phyloP scores from a whole-genome alignment of 176 grass and related monocot genomes.

The Zoysia pacifica region DNA sequence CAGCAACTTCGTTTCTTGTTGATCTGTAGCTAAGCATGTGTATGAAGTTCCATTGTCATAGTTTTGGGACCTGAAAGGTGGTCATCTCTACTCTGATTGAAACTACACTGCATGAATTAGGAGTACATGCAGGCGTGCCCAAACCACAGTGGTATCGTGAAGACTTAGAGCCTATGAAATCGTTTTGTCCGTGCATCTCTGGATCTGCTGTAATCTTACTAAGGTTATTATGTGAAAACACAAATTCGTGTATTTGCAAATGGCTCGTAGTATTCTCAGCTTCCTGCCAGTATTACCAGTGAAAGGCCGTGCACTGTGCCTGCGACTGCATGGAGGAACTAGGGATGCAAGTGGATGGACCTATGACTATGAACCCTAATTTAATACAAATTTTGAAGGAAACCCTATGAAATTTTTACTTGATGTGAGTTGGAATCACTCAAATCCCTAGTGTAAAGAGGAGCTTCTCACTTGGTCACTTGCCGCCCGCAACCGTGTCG shows the following conservation, averaged over 20 bases:
- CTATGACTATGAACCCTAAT: too few species aligned
- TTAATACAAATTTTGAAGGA: too few species aligned
- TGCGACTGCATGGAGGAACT: too few species aligned
- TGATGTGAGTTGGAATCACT: too few species aligned
- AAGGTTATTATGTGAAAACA: conserved; percentile 20
- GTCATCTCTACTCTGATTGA: neutral
- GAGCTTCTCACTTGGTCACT: too few species aligned
- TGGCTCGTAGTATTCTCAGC: conserved; percentile 17
- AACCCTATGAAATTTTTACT: too few species aligned
- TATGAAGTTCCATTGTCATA: neutral
- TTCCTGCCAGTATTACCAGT: neutral
- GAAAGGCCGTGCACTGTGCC: neutral
- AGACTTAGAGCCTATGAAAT: neutral
- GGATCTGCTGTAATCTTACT: conserved; percentile 35
- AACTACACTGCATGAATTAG: neutral
- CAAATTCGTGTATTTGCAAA: conserved; percentile 26
- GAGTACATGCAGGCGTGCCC: neutral
- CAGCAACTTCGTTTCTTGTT: neutral
- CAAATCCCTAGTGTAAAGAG: too few species aligned
- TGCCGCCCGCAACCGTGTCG: too few species aligned
- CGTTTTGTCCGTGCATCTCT: conserved; percentile 23
- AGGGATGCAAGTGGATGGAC: too few species aligned
- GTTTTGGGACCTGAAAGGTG: conserved; percentile 16
- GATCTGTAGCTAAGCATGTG: neutral
- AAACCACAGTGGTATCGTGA: neutral